Percentiles rank a stretch among this genome's conserved stretches.
These are phyloP conservation scores for Golubevia pallescens DNA, from an alignment of 1,284 basidiomycete genomes.

Conservation along the genomic window DNA sequence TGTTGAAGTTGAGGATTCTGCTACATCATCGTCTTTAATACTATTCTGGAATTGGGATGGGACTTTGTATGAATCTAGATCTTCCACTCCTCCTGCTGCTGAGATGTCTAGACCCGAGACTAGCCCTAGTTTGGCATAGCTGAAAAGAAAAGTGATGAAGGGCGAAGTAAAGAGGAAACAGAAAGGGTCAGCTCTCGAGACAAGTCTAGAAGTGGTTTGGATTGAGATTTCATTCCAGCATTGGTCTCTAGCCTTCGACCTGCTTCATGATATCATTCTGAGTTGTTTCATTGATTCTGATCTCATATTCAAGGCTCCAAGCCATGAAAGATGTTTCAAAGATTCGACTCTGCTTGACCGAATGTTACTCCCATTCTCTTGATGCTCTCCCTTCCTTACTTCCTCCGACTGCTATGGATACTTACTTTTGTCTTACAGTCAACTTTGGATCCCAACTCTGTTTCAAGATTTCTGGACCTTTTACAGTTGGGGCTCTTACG, in stretches of 20 bases:
- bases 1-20: neutral
- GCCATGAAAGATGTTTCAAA: neutral
- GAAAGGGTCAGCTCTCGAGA: no score
- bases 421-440: conserved; percentile 49
- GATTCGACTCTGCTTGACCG: no score
- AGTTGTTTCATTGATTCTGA: neutral
- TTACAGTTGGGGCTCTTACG: conserved; percentile 42
- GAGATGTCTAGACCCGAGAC: conserved; percentile 12
- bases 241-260: no score
- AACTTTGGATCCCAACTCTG: conserved; percentile 51
- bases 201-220: no score
- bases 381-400: neutral
- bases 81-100: conserved; percentile 1
- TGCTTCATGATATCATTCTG: no score
- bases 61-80: neutral
- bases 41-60: neutral
- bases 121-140: conserved; percentile 48
- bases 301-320: neutral
- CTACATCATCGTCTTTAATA: neutral
- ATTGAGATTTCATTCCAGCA: no score
- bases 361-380: no score
- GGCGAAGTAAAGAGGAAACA: no score
- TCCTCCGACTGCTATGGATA: neutral
- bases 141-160: neutral
- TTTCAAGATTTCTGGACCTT: conserved; percentile 47